These are phyloP conservation scores for Elaeis oleifera DNA, from an alignment of 202 grass and related monocot species.

Conservation along the genomic window DNA sequence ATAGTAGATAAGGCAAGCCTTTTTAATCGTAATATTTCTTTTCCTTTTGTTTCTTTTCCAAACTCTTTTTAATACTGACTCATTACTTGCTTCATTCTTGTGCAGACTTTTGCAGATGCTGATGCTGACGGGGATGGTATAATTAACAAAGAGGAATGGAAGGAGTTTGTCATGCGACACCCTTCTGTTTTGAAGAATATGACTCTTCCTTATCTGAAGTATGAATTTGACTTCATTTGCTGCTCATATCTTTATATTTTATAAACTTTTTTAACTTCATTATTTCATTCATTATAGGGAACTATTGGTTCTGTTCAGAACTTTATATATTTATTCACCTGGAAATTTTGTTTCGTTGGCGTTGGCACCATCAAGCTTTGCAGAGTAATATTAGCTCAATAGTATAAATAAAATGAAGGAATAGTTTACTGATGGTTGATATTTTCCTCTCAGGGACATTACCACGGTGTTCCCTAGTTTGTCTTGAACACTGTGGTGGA, in stretches of 20 bases:
- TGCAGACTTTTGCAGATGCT: slow-evolving; percentile 78
- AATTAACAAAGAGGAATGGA: slow-evolving; percentile 78
- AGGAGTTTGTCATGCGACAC: slow-evolving; percentile 51
- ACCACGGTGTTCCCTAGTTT: slow-evolving; percentile 41
- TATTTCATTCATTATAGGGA: no score
- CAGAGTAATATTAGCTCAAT: no score
- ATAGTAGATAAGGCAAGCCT: slow-evolving; percentile 57
- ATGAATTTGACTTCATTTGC: slow-evolving; percentile 7
- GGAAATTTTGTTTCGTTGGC: no score
- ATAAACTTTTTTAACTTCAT: no score
- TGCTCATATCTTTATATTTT: no score
- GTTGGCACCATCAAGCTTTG: no score
- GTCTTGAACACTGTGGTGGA: slow-evolving; percentile 45
- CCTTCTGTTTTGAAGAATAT: slow-evolving; percentile 84
- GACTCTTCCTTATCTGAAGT: slow-evolving; percentile 76
- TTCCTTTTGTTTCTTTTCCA: neutral
- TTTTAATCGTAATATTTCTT: no score
- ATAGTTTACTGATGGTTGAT: neutral
- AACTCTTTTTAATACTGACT: neutral
- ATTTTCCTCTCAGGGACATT: slow-evolving; percentile 25
- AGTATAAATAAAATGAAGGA: no score
- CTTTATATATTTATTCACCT: no score
- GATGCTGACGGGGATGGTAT: slow-evolving; percentile 60
- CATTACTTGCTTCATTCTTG: slow-evolving; percentile 6
- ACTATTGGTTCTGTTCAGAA: no score